Percentiles rank a stretch among this genome's conserved stretches.
These are phyloP conservation scores for Kwoniella europaea DNA, from an alignment of 768 basidiomycete genomes.

Conservation along the genomic window DNA sequence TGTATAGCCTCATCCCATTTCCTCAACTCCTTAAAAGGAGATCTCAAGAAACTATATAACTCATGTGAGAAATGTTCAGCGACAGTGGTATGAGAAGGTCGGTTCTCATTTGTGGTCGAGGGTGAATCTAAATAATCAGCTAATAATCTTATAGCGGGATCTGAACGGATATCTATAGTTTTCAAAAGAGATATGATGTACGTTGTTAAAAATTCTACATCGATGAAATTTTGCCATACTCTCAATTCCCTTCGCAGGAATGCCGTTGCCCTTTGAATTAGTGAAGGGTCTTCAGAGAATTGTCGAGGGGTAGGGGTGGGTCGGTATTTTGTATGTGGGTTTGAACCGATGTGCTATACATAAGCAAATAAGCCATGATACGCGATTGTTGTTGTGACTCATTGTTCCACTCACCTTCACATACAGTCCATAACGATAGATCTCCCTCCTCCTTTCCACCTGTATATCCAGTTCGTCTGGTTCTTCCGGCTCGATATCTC, in stretches of 20 bases:
- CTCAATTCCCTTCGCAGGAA: constrained; percentile 84
- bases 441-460: constrained; percentile 73
- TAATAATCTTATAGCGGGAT: constrained; percentile 72
- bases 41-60: constrained; percentile 84
- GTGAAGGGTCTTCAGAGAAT: constrained; percentile 75
- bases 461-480: constrained; percentile 78
- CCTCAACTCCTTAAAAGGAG: constrained; percentile 82
- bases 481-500: constrained; percentile 58
- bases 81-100: constrained; percentile 18
- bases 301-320: constrained; percentile 87
- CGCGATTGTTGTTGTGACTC: too few relatives aligned
- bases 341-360: constrained; percentile 84
- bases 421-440: constrained; percentile 78
- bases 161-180: constrained; percentile 85
- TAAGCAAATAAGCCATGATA: too few relatives aligned
- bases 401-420: constrained; percentile 75
- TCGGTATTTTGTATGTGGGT: constrained; percentile 80
- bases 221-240: constrained; percentile 79
- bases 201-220: constrained; percentile 91
- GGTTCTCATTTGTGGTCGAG: constrained; percentile 56
- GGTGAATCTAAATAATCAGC: constrained; percentile 83
- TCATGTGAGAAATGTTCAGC: constrained; percentile 97
- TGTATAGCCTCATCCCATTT: constrained; percentile 81
- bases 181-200: constrained; percentile 90
- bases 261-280: constrained; percentile 68